A percentile compares a stretch with the other conserved stretches of the same genome.
Evolutionary conservation across 2,329 filamentous ascomycete genomes (phyloP).

Genomic region (Madurella fahalii): DNA sequence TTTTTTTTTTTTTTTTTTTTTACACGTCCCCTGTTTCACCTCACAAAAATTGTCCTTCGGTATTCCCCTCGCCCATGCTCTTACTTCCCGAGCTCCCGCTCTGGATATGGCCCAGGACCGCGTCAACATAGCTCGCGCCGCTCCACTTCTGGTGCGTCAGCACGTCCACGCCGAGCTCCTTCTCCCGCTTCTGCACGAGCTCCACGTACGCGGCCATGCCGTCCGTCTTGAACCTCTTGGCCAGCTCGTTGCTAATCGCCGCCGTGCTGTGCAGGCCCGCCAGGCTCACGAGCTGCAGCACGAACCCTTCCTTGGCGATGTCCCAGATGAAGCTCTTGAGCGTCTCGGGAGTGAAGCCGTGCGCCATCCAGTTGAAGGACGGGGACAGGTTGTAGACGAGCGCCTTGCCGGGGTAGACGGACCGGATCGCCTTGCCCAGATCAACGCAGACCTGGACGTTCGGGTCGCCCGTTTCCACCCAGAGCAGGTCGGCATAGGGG

Average conservation of each 20-base stretch:
- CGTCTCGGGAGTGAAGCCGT: slow-evolving; percentile 79
- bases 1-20: neutral
- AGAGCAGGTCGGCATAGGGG: slow-evolving; percentile 89
- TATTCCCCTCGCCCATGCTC: slow-evolving; percentile 95
- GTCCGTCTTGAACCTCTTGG: slow-evolving; percentile 76
- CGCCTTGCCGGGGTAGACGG: slow-evolving; percentile 69
- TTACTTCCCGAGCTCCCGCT: slow-evolving; percentile 84
- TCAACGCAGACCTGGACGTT: slow-evolving; percentile 70
- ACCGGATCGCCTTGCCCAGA: slow-evolving; percentile 73
- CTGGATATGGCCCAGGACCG: slow-evolving; percentile 84
- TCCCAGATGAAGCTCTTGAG: slow-evolving; percentile 96
- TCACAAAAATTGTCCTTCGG: slow-evolving; percentile 62
- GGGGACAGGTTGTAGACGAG: slow-evolving; percentile 95
- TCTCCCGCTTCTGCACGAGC: slow-evolving; percentile 81
- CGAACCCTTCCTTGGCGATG: slow-evolving; percentile 81
- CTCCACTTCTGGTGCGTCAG: slow-evolving; percentile 90
- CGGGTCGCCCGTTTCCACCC: slow-evolving; percentile 94
- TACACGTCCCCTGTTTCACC: neutral
- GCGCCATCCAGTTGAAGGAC: slow-evolving; percentile 97
- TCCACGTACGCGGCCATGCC: slow-evolving; percentile 99
- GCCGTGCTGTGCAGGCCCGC: slow-evolving; percentile 64
- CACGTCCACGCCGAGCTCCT: slow-evolving; percentile 88
- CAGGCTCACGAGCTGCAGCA: slow-evolving; percentile 63
- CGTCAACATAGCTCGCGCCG: slow-evolving; percentile 70
- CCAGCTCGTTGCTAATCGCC: slow-evolving; percentile 67